Evolutionary conservation across 371 early-diverging fungal species (phyloP).

Genomic region (Zychaea mexicana): DNA sequence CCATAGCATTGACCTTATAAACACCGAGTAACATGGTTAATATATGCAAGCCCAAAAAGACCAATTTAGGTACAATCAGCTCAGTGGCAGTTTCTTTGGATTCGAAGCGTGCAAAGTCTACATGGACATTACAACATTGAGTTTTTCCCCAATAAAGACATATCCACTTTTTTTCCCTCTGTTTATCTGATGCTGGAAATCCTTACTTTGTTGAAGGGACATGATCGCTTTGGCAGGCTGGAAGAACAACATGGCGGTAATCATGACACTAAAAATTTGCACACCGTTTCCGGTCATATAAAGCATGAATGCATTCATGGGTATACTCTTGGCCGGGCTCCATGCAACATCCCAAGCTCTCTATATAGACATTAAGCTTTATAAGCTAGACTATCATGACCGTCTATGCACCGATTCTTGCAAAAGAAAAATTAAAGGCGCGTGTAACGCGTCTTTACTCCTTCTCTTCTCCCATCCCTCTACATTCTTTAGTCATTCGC

Average conservation of each 20-base stretch:
- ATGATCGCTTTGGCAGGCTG: constrained; percentile 83
- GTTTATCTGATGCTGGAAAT: neutral
- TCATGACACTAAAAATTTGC: constrained; percentile 94
- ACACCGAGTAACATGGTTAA: constrained; percentile 82
- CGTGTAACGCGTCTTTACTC: neutral
- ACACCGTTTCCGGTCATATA: constrained; percentile 97
- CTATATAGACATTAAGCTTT: constrained; percentile 40
- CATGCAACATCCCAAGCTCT: constrained; percentile 97
- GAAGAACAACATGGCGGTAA: constrained; percentile 94
- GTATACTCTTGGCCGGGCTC: constrained; percentile 88
- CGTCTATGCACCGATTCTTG: no score
- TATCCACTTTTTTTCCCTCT: no score
- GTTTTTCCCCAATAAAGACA: no score
- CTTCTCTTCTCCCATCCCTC: neutral
- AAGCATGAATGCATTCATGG: constrained; percentile 98
- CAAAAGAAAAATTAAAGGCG: no score
- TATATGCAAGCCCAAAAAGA: constrained; percentile 81
- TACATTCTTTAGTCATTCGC: neutral
- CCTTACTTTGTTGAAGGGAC: constrained; percentile 66
- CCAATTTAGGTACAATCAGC: constrained; percentile 77
- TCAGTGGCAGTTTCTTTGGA: constrained; percentile 45
- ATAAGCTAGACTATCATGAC: no score
- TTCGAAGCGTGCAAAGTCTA: constrained; percentile 75
- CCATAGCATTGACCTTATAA: constrained; percentile 93
- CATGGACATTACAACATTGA: neutral